phyloP scores from a whole-genome alignment of 2,329 filamentous ascomycete genomes.

The Verticillium tricorpus region DNA sequence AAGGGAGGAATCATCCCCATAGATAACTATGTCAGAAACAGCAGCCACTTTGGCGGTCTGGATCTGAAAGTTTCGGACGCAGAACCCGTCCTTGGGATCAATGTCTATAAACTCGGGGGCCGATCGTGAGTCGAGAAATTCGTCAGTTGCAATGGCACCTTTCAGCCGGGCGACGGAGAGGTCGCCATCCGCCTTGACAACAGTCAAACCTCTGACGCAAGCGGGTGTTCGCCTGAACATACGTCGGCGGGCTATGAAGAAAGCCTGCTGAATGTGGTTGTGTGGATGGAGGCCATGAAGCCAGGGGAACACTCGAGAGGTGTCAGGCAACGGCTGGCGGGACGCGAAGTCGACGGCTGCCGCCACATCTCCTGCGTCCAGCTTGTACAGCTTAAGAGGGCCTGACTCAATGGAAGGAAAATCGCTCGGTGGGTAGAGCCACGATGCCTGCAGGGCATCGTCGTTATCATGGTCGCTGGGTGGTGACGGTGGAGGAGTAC shows the following conservation, averaged over 20 bases:
- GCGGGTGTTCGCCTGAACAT: constrained; percentile 65
- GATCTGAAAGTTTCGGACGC: constrained; percentile 95
- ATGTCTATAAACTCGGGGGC: constrained; percentile 68
- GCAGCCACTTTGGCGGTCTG: constrained; percentile 84
- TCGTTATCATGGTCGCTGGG: constrained; percentile 47
- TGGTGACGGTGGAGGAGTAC: constrained; percentile 59
- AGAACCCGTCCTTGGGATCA: constrained; percentile 88
- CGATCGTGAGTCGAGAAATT: constrained; percentile 55
- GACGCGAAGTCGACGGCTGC: constrained; percentile 72
- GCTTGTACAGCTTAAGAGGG: constrained; percentile 62
- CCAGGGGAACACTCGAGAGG: constrained; percentile 91
- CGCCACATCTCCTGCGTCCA: constrained; percentile 64
- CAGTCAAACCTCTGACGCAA: constrained; percentile 74
- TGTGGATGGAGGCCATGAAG: constrained; percentile 85
- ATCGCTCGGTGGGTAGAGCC: constrained; percentile 68
- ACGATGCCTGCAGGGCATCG: constrained; percentile 49
- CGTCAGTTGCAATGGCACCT: constrained; percentile 77
- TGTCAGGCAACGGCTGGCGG: constrained; percentile 76
- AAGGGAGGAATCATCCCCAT: constrained; percentile 66
- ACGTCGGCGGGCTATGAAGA: constrained; percentile 77
- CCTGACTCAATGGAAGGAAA: constrained; percentile 50
- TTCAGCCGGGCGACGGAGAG: constrained; percentile 72
- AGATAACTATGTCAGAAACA: constrained; percentile 88
- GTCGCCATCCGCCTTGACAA: constrained; percentile 87
- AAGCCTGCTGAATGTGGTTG: constrained; percentile 84